These are phyloP conservation scores for Hymenoscyphus occultus DNA, from an alignment of 2,329 filamentous ascomycete species.

Conservation along the genomic window DNA sequence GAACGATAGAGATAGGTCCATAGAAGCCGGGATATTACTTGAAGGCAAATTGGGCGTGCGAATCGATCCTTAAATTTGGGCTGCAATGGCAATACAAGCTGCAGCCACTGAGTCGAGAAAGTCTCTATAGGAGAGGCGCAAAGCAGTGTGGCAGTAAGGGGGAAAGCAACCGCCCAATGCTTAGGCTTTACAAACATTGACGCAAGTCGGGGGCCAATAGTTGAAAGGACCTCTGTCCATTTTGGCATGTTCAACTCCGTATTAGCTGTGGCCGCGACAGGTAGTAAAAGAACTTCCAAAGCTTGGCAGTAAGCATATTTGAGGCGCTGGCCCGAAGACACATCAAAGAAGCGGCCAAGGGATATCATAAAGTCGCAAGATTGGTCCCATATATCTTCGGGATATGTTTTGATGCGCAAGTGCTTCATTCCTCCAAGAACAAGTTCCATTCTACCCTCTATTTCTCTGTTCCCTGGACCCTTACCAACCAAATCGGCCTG, in stretches of 20 bases:
- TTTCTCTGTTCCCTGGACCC: slow-evolving; percentile 61
- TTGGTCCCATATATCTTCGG: slow-evolving; percentile 74
- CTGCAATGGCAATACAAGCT: slow-evolving; percentile 73
- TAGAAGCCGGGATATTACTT: slow-evolving; percentile 83
- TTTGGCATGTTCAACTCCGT: slow-evolving; percentile 75
- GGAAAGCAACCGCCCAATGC: slow-evolving; percentile 87
- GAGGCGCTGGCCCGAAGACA: slow-evolving; percentile 81
- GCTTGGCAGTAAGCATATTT: slow-evolving; percentile 95
- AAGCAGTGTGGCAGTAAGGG: slow-evolving; percentile 79
- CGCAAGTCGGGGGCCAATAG: slow-evolving; percentile 72
- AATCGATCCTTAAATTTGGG: slow-evolving; percentile 80
- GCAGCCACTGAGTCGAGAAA: slow-evolving; percentile 83
- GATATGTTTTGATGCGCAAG: slow-evolving; percentile 70
- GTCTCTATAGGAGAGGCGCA: slow-evolving; percentile 84
- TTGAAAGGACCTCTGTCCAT: slow-evolving; percentile 82
- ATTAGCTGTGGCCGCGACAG: slow-evolving; percentile 77
- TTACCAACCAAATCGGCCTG: slow-evolving; percentile 75
- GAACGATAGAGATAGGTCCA: slow-evolving; percentile 90
- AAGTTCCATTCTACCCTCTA: slow-evolving; percentile 80
- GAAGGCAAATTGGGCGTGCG: slow-evolving; percentile 75
- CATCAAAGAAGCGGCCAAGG: slow-evolving; percentile 77
- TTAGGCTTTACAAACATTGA: slow-evolving; percentile 89
- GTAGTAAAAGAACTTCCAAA: slow-evolving; percentile 79
- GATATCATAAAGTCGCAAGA: slow-evolving; percentile 86
- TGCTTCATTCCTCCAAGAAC: slow-evolving; percentile 91